phyloP scores from a whole-genome alignment of 768 basidiomycete species.

The Suillus lakei region DNA sequence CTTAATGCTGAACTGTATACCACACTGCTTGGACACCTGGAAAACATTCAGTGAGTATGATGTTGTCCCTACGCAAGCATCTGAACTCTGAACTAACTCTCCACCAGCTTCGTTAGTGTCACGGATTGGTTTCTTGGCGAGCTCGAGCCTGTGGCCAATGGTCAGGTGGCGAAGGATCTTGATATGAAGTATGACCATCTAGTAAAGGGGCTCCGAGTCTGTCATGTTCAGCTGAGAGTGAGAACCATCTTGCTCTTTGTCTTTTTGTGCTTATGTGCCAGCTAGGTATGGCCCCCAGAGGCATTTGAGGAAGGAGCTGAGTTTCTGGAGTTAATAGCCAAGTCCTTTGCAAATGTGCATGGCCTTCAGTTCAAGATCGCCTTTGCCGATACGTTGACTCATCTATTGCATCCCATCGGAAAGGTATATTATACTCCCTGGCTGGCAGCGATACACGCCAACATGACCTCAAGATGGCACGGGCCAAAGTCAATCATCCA shows the following conservation, averaged over 20 bases:
- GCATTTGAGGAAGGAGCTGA: constrained; percentile 93
- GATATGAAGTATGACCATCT: constrained; percentile 87
- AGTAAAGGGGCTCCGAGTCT: constrained; percentile 78
- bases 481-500: constrained; percentile 95
- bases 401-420: constrained; percentile 83
- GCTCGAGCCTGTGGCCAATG: constrained; percentile 72
- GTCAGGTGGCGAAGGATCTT: constrained; percentile 77
- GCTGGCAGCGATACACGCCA: not conserved
- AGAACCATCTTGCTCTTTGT: constrained; percentile 8
- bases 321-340: constrained; percentile 83
- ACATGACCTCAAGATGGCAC: constrained; percentile 66
- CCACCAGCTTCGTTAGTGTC: constrained; percentile 81
- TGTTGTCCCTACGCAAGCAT: not conserved
- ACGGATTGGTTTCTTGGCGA: constrained; percentile 89
- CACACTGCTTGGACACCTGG: constrained; percentile 81
- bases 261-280: constrained; percentile 8
- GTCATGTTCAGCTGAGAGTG: constrained; percentile 84
- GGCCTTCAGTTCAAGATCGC: constrained; percentile 81
- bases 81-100: not conserved
- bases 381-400: constrained; percentile 82
- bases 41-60: constrained; percentile 66
- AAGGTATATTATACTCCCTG: constrained; percentile 54
- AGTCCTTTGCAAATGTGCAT: constrained; percentile 82
- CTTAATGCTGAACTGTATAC: constrained; percentile 85
- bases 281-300: constrained; percentile 90